Percentiles rank a stretch among this genome's conserved stretches.
Conservation (phyloP, 345 rosid genomes). For the Gossypium herbaceum region DNA sequence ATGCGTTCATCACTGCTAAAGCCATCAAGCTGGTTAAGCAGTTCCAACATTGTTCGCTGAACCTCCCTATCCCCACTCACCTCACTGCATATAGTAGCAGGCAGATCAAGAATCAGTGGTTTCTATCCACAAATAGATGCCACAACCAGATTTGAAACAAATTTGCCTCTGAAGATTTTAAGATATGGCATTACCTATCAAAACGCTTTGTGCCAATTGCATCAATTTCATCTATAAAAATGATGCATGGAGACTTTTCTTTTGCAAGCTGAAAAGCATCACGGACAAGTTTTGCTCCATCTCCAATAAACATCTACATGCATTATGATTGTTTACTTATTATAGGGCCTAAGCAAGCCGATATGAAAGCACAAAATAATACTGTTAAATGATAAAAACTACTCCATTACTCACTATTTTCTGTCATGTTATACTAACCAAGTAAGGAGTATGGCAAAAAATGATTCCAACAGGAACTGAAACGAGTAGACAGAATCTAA, state of each 20-base stretch:
- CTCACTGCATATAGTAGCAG: constrained; percentile 57
- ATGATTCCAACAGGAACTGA: background rate
- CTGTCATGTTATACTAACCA: background rate
- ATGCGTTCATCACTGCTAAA: constrained; percentile 96
- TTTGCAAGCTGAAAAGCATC: constrained; percentile 99
- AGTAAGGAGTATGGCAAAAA: background rate
- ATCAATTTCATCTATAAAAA: constrained; percentile 97
- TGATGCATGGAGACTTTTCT: constrained; percentile 99
- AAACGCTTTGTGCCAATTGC: constrained; percentile 99
- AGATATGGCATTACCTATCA: constrained; percentile 61
- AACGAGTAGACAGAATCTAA: background rate
- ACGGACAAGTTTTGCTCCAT: constrained; percentile 99
- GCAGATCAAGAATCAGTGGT: background rate
- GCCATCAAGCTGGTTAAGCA: constrained; percentile 98
- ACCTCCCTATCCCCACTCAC: constrained; percentile 99
- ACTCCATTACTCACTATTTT: background rate
- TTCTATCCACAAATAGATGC: background rate
- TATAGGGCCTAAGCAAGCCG: background rate
- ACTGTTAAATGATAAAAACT: background rate
- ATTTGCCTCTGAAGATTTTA: background rate
- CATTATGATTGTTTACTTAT: constrained; percentile 1
- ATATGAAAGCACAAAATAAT: background rate
- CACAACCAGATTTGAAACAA: background rate
- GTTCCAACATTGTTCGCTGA: constrained; percentile 96
- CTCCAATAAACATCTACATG: constrained; percentile 96